These are phyloP conservation scores for Cutaneotrichosporon sp. DNA, from an alignment of 1,284 basidiomycete genomes.

Conservation along the genomic window DNA sequence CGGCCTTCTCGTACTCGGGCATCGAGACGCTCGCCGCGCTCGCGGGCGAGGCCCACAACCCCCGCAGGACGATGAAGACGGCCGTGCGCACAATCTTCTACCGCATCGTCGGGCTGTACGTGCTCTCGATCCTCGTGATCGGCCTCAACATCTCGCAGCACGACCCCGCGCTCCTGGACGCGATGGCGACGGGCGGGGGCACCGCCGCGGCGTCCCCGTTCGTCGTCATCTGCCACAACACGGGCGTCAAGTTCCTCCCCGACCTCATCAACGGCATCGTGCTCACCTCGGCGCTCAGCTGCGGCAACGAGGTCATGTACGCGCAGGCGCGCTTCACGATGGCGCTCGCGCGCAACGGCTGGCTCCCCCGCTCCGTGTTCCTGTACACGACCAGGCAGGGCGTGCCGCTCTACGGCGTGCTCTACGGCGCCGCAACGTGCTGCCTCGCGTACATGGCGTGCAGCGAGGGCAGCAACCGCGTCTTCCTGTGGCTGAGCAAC, in stretches of 20 bases:
- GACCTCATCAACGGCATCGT: constrained; percentile 68
- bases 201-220: constrained; percentile 75
- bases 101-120: constrained; percentile 68
- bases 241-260: constrained; percentile 72
- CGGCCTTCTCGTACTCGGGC: constrained; percentile 40
- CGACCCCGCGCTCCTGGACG: constrained; percentile 53
- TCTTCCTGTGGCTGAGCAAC: constrained; percentile 73
- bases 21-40: constrained; percentile 54
- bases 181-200: constrained; percentile 60
- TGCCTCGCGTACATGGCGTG: constrained; percentile 59
- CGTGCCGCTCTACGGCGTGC: constrained; percentile 63
- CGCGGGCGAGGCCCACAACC: constrained; percentile 59
- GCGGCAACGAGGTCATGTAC: constrained; percentile 58
- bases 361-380: constrained; percentile 67
- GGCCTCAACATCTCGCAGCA: constrained; percentile 49
- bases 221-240: constrained; percentile 66
- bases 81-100: constrained; percentile 71
- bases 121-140: constrained; percentile 18
- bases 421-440: constrained; percentile 67
- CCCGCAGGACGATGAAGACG: constrained; percentile 68
- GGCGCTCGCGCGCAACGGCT: constrained; percentile 60
- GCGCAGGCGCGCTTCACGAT: constrained; percentile 57
- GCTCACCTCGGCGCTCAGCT: constrained; percentile 58
- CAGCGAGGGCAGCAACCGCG: constrained; percentile 61
- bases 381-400: constrained; percentile 62